phyloP scores from a whole-genome alignment of 495 filamentous ascomycete species.

The Aspergillus hancockii region DNA sequence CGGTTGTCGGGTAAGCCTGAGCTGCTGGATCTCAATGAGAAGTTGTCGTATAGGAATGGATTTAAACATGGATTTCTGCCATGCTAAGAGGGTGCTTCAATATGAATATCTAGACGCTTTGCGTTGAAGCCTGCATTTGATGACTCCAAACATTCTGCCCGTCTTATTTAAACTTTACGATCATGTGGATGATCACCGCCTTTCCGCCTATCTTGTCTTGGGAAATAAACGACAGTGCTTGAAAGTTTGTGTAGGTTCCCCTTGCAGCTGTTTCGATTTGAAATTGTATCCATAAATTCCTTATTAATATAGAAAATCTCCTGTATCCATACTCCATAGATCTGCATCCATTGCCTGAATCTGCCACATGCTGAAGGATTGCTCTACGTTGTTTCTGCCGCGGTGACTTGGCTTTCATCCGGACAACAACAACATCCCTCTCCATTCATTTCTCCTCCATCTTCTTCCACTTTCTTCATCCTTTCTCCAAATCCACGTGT shows the following conservation, averaged over 20 bases:
- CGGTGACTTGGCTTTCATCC: conserved; percentile 31
- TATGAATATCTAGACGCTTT: background rate
- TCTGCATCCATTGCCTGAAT: conserved; percentile 5
- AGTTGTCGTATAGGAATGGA: conserved; percentile 5
- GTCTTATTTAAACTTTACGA: background rate
- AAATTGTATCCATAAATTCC: background rate
- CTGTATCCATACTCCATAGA: background rate
- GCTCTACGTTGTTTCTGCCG: conserved; percentile 25
- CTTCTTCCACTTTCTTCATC: conserved; percentile 15
- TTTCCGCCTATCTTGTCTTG: conserved; percentile 4
- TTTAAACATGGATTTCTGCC: conserved; percentile 28
- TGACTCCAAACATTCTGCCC: background rate
- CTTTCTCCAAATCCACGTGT: background rate
- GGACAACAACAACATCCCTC: conserved; percentile 20
- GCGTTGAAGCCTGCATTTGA: background rate
- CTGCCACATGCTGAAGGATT: conserved; percentile 19
- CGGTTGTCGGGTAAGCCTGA: conserved; percentile 5
- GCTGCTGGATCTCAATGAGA: background rate
- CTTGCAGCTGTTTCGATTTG: background rate
- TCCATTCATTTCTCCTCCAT: conserved; percentile 12
- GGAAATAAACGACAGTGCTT: background rate
- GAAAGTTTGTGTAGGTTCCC: background rate
- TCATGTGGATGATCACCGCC: conserved; percentile 14
- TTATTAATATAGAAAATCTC: background rate
- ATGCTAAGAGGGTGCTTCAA: background rate